phyloP scores from a whole-genome alignment of 768 basidiomycete species.

The Leccinum olivaceopallidum region DNA sequence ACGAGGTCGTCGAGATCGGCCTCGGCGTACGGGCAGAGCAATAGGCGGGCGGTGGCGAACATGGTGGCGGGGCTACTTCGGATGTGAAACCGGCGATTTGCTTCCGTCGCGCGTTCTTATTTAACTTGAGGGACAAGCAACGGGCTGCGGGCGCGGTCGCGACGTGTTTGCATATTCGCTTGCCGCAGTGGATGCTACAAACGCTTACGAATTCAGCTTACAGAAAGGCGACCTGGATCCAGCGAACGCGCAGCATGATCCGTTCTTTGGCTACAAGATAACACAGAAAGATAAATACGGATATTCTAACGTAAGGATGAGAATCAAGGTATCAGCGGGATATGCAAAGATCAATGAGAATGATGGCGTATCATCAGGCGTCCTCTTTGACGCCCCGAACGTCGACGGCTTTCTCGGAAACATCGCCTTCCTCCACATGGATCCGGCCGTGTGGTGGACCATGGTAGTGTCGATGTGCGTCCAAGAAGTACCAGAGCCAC shows the following conservation, averaged over 20 bases:
- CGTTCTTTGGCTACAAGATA: background rate
- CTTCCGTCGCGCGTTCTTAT: background rate
- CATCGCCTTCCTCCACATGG: background rate
- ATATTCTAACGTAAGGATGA: background rate
- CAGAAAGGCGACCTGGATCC: background rate
- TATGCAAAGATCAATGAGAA: background rate
- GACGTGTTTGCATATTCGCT: background rate
- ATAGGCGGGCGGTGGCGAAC: slow-evolving; percentile 35
- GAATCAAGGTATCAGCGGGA: background rate
- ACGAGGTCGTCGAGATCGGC: slow-evolving; percentile 34
- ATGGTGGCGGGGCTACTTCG: slow-evolving; percentile 8
- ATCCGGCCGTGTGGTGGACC: slow-evolving; percentile 39
- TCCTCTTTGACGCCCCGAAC: background rate
- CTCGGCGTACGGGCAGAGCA: slow-evolving; percentile 34
- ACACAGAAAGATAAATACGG: background rate
- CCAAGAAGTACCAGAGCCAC: slow-evolving; percentile 53
- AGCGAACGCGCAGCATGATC: background rate
- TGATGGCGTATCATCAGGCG: background rate
- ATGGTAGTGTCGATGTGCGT: slow-evolving; percentile 55
- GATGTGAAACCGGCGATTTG: background rate
- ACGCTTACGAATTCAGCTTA: background rate
- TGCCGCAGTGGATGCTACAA: slow-evolving; percentile 7
- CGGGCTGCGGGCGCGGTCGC: slow-evolving; percentile 25
- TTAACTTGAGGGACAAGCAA: background rate
- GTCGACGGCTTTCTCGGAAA: slow-evolving; percentile 1